Conservation (phyloP, 805 yeast genomes). For the Kuraishia ogatae region DNA sequence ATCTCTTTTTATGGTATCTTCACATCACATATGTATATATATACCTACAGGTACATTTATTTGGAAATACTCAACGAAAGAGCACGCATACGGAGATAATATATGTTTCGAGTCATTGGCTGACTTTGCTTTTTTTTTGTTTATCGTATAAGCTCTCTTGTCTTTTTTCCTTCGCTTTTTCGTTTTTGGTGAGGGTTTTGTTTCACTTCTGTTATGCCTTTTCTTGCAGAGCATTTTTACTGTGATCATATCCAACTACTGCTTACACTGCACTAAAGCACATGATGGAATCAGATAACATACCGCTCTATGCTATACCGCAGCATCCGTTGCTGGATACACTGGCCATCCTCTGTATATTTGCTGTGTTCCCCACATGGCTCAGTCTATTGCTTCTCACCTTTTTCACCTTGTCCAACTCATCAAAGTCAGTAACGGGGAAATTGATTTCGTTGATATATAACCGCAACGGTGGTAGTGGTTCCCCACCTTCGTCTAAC, state of each 20-base stretch:
- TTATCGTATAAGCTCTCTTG: no score
- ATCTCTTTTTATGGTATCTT: no score
- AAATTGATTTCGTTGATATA: constrained; percentile 6
- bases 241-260: neutral
- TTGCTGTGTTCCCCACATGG: constrained; percentile 19
- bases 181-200: neutral
- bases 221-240: neutral
- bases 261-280: neutral
- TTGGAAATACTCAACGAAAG: no score
- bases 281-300: neutral
- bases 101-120: no score
- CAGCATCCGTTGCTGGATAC: constrained; percentile 23
- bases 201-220: neutral
- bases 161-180: no score
- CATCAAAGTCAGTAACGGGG: constrained; percentile 7
- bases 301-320: constrained; percentile 12
- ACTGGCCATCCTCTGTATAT: constrained; percentile 20
- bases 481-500: neutral
- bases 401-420: constrained; percentile 5
- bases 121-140: no score
- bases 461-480: neutral
- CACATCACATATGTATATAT: no score
- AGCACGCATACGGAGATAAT: no score
- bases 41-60: no score
- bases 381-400: constrained; percentile 4